A percentile compares a stretch with the other conserved stretches of the same genome.
Conservation (phyloP, 495 filamentous ascomycete species). For the Neurospora tetrasperma region DNA sequence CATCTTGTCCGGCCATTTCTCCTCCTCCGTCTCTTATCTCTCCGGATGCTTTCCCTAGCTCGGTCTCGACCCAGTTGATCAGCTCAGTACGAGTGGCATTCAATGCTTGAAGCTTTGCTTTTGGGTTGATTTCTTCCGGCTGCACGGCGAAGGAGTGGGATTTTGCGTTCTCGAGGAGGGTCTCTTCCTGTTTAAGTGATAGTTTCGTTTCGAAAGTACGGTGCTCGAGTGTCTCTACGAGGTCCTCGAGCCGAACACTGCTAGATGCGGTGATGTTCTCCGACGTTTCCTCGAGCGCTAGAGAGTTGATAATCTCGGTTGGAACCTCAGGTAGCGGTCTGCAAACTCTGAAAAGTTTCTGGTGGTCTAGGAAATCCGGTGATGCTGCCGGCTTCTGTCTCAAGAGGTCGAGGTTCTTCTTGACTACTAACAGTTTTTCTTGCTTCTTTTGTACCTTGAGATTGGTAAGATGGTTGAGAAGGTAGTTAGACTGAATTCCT, state of each 20-base stretch:
- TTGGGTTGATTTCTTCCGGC: slow-evolving; percentile 20
- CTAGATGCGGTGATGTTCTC: not conserved
- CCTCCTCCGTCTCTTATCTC: slow-evolving; percentile 28
- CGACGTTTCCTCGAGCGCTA: slow-evolving; percentile 22
- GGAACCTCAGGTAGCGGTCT: slow-evolving; percentile 38
- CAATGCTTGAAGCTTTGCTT: slow-evolving; percentile 38
- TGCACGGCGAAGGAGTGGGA: slow-evolving; percentile 19
- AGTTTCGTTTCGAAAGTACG: slow-evolving; percentile 53
- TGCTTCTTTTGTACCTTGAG: slow-evolving; percentile 43
- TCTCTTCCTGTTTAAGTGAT: slow-evolving; percentile 51
- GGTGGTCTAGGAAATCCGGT: slow-evolving; percentile 36
- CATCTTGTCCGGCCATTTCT: slow-evolving; percentile 23
- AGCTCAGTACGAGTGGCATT: slow-evolving; percentile 50
- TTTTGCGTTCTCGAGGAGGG: slow-evolving; percentile 48
- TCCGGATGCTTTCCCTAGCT: slow-evolving; percentile 44
- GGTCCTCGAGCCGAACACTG: slow-evolving; percentile 31
- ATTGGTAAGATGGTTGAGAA: slow-evolving; percentile 39
- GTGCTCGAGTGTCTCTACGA: slow-evolving; percentile 53
- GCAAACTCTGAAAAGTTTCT: slow-evolving; percentile 32
- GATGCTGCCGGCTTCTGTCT: slow-evolving; percentile 44
- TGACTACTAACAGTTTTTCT: slow-evolving; percentile 39
- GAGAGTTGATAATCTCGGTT: slow-evolving; percentile 33
- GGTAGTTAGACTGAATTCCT: slow-evolving; percentile 17
- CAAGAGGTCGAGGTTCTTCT: slow-evolving; percentile 36
- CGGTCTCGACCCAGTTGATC: slow-evolving; percentile 63